Conservation (phyloP, 2,329 filamentous ascomycete species). For the Fusarium marasasianum region DNA sequence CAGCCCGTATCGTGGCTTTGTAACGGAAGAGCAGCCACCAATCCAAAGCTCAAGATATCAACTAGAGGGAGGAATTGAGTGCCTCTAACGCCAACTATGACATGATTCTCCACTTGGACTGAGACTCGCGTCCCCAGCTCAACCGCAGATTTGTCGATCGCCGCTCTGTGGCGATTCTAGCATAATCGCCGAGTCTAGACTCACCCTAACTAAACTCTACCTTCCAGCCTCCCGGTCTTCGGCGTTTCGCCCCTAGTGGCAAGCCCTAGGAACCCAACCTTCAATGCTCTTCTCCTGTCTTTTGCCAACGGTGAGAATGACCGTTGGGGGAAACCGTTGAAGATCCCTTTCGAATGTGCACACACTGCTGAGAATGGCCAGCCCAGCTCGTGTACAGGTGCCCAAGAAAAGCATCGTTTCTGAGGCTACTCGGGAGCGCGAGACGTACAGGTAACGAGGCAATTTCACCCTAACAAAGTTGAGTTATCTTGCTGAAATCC, state of each 20-base stretch:
- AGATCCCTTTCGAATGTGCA: not conserved
- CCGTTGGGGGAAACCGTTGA: not conserved
- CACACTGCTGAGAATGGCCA: constrained; percentile 2
- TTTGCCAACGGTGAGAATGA: not conserved
- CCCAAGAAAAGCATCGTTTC: constrained; percentile 26
- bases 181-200: constrained; percentile 24
- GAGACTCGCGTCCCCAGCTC: not conserved
- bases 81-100: not conserved
- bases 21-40: not conserved
- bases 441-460: constrained; percentile 44
- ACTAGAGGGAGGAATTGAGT: not conserved
- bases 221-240: constrained; percentile 7
- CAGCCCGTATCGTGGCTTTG: not conserved
- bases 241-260: not conserved
- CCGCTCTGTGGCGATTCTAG: not conserved
- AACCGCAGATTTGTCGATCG: constrained; percentile 1
- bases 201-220: not conserved
- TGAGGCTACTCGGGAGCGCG: constrained; percentile 44
- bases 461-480: not conserved
- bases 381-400: not conserved
- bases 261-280: not conserved
- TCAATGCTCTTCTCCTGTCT: not conserved
- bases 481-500: not conserved
- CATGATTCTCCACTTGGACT: constrained; percentile 2
- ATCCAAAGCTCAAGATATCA: not conserved